Percentiles rank a stretch among this genome's conserved stretches.
Evolutionary conservation across 108 stramenopile genomes (phyloP).

Genomic region (Skeletonema menzelii): DNA sequence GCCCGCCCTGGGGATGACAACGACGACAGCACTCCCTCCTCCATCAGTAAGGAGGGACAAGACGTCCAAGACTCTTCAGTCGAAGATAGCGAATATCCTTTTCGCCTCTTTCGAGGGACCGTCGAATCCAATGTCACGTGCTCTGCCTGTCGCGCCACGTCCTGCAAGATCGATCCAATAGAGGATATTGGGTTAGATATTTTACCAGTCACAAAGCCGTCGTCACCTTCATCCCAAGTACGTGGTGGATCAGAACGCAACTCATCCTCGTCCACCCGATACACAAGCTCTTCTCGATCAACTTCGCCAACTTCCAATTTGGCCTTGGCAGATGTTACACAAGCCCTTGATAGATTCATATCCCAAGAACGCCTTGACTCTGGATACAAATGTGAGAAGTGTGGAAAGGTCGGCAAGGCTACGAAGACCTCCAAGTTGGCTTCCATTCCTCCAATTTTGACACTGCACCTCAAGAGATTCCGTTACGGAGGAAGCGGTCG

Average conservation of each 20-base stretch:
- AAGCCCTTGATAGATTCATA: constrained; percentile 78
- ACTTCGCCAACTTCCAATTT: constrained; percentile 22
- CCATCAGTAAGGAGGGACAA: constrained; percentile 1
- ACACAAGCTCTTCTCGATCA: constrained; percentile 14
- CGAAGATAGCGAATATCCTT: constrained; percentile 77
- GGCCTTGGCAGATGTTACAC: constrained; percentile 57
- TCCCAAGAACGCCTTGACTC: constrained; percentile 75
- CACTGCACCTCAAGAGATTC: constrained; percentile 86
- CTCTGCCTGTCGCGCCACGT: constrained; percentile 59
- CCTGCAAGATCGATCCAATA: constrained; percentile 83
- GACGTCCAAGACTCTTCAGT: not conserved
- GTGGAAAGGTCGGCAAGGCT: constrained; percentile 79
- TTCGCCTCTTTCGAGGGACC: constrained; percentile 84
- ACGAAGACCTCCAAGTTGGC: constrained; percentile 83
- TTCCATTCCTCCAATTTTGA: constrained; percentile 85
- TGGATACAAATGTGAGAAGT: constrained; percentile 89
- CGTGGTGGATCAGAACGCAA: constrained; percentile 6
- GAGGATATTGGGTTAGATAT: constrained; percentile 91
- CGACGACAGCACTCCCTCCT: not conserved
- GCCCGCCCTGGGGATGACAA: constrained; percentile 33
- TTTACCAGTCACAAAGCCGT: constrained; percentile 29
- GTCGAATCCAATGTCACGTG: constrained; percentile 86
- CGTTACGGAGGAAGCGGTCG: constrained; percentile 68
- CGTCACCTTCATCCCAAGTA: constrained; percentile 1
- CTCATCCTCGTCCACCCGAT: constrained; percentile 33